phyloP scores from a whole-genome alignment of 31 red algal species.

The Odonthalia washingtoniensis region DNA sequence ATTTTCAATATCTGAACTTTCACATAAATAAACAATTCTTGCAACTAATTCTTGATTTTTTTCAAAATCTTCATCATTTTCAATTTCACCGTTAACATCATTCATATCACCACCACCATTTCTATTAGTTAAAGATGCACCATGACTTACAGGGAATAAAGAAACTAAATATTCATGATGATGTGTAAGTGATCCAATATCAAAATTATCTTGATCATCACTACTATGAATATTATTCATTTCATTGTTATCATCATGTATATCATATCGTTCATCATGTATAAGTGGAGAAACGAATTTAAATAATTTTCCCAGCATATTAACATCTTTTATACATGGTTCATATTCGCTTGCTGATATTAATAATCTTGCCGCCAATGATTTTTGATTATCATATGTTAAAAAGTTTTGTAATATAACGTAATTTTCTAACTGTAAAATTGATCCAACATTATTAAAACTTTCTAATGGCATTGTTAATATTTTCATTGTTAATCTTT shows the following conservation, averaged over 20 bases:
- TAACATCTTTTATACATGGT: slow-evolving; percentile 68
- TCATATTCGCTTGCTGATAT: slow-evolving; percentile 48
- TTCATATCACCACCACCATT: background rate
- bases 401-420: slow-evolving; percentile 71
- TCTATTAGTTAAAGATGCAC: background rate
- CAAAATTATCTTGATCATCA: slow-evolving; percentile 35
- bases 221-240: background rate
- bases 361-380: slow-evolving; percentile 69
- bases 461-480: slow-evolving; percentile 70
- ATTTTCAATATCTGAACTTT: slow-evolving; percentile 50
- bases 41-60: slow-evolving; percentile 76
- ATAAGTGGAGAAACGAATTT: slow-evolving; percentile 67
- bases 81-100: background rate
- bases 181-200: slow-evolving; percentile 40
- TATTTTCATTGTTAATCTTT: slow-evolving; percentile 59
- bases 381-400: slow-evolving; percentile 65
- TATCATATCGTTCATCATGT: slow-evolving; percentile 32
- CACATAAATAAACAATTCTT: slow-evolving; percentile 79
- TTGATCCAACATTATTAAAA: slow-evolving; percentile 62
- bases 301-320: slow-evolving; percentile 63
- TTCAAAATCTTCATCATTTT: slow-evolving; percentile 66
- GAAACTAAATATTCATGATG: slow-evolving; percentile 65
- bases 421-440: slow-evolving; percentile 74
- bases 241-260: slow-evolving; percentile 16
- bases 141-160: slow-evolving; percentile 49